A percentile compares a stretch with the other conserved stretches of the same genome.
phyloP scores from a whole-genome alignment of 2,329 filamentous ascomycete genomes.

The Beauveria sp. region DNA sequence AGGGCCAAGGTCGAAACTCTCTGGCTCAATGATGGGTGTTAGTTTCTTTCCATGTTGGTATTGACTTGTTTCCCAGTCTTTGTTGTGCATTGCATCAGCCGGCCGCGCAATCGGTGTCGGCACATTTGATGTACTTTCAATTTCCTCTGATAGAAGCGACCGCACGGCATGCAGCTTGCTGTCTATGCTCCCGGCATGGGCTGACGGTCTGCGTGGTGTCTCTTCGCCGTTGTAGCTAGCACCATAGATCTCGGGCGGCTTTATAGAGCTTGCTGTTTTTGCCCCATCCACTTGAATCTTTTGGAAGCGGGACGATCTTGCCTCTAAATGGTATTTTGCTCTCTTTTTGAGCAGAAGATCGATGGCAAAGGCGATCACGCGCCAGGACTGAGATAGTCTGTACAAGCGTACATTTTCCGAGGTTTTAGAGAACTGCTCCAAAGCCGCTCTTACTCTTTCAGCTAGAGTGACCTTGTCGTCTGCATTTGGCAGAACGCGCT shows the following conservation, averaged over 20 bases:
- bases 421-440: slow-evolving; percentile 50
- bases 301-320: slow-evolving; percentile 34
- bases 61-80: slow-evolving; percentile 18
- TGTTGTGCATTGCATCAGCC: slow-evolving; percentile 28
- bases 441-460: slow-evolving; percentile 40
- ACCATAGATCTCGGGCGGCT: slow-evolving; percentile 20
- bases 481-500: slow-evolving; percentile 37
- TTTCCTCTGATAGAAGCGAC: slow-evolving; percentile 46
- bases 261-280: slow-evolving; percentile 21
- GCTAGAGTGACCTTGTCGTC: slow-evolving; percentile 31
- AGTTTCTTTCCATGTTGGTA: slow-evolving; percentile 31
- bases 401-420: slow-evolving; percentile 50
- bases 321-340: slow-evolving; percentile 49
- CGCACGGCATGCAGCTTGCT: slow-evolving; percentile 27
- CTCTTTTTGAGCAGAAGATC: slow-evolving; percentile 45
- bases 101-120: slow-evolving; percentile 52
- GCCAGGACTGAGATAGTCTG: slow-evolving; percentile 57
- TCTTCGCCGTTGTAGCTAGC: slow-evolving; percentile 27
- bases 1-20: slow-evolving; percentile 43
- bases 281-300: slow-evolving; percentile 24
- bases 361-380: slow-evolving; percentile 50
- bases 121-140: slow-evolving; percentile 56
- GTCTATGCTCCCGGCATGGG: slow-evolving; percentile 23
- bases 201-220: slow-evolving; percentile 27
- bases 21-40: slow-evolving; percentile 42